A percentile compares a stretch with the other conserved stretches of the same genome.
These are phyloP conservation scores for Paraphaeosphaeria minitans DNA, from an alignment of 2,329 filamentous ascomycete species.

Conservation along the genomic window DNA sequence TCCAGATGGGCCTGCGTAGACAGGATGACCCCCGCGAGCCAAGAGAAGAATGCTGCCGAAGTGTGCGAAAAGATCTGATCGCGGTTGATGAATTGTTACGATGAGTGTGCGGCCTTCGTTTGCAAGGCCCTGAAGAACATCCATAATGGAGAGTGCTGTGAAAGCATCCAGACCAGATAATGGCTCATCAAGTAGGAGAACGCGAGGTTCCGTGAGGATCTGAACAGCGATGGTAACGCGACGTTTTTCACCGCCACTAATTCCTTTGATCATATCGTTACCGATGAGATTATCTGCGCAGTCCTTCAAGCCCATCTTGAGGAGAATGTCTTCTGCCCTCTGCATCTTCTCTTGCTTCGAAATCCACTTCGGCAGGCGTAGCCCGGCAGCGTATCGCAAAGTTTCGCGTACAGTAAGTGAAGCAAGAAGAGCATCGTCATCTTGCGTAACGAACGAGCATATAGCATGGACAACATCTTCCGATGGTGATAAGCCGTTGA, in stretches of 20 bases:
- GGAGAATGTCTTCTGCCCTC: constrained; percentile 71
- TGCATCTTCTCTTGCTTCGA: constrained; percentile 68
- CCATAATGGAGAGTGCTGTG: constrained; percentile 76
- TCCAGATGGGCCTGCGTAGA: constrained; percentile 67
- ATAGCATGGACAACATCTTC: constrained; percentile 72
- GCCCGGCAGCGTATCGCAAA: constrained; percentile 67
- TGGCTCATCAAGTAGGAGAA: constrained; percentile 76
- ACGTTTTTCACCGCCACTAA: constrained; percentile 79
- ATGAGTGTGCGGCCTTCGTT: constrained; percentile 75
- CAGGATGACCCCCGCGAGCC: constrained; percentile 69
- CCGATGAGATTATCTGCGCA: constrained; percentile 78
- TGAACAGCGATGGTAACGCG: constrained; percentile 79
- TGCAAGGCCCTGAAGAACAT: constrained; percentile 72
- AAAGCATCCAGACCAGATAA: constrained; percentile 79
- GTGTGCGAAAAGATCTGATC: constrained; percentile 72
- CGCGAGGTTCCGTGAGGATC: constrained; percentile 74
- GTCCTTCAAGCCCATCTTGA: constrained; percentile 78
- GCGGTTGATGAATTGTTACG: constrained; percentile 78
- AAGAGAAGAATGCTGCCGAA: constrained; percentile 75
- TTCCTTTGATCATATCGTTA: constrained; percentile 74
- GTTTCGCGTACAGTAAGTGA: constrained; percentile 79
- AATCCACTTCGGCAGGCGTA: constrained; percentile 74
- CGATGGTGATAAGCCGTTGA: constrained; percentile 72
- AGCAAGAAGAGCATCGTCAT: constrained; percentile 75
- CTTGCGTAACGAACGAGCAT: constrained; percentile 78